Evolutionary conservation across 2,329 filamentous ascomycete genomes (phyloP), one percentile per base, ranked within the genome.

Genomic region (Aureobasidium sp.): DNA sequence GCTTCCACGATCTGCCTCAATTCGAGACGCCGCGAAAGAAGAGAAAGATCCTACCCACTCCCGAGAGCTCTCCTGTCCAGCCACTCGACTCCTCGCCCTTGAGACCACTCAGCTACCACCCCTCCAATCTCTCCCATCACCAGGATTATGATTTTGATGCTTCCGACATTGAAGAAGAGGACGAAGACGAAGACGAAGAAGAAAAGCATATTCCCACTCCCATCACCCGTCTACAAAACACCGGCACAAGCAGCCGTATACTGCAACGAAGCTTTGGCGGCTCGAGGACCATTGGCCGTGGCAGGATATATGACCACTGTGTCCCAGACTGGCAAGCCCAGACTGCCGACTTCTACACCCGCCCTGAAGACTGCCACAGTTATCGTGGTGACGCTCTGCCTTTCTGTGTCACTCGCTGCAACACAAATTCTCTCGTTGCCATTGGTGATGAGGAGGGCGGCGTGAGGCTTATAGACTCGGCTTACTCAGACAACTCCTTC

Each of bases 401-500:
- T 5, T 89, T 89, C 70, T 88, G 85, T 71, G 83, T 82, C 44
- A 79, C 83, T 47, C 79, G 82, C 63, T 88, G 86, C 72, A 87
- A 89, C 67, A 87, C 82, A 63, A 88, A 88, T 71, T 83, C 85
- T 8, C 76, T 90, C 11, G 79, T 89, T 63, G 87, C 87, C 3
- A 78, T 89, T 63, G 87, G 86, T 42, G 86, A 89, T 67, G 87
- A 90, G 74, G 84, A 87, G 68, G 87, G 87, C 22, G 78, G 79
- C 25, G 78, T 90, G 53, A 79, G 85, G 61, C 72, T 90, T 15
- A 70, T 90, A 8, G 87, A 90, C 68, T 82, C 86, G 3, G 77
- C 79, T 0, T 75, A 79, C 62, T 75, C 77, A 47, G 74, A 79
- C 45, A 71, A 73, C 31, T 74, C 74, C 0, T 89, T 89, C 70